phyloP scores from a whole-genome alignment of 164 flowering plant species.

The Vitis rupestris region DNA sequence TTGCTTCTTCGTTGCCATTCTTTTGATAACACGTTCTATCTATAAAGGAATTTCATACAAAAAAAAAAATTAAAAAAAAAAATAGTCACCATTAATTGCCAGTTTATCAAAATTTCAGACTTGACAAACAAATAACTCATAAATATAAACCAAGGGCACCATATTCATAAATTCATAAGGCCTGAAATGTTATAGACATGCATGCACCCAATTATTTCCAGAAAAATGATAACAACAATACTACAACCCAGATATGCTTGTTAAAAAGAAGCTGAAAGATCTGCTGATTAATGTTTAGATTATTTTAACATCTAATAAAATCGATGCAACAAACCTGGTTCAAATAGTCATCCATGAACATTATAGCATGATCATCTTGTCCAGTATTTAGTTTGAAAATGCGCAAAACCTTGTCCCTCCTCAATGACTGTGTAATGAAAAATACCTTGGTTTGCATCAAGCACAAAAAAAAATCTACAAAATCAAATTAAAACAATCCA shows the following conservation, averaged over 20 bases:
- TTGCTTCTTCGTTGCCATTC: conserved; percentile 52
- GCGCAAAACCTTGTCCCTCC: conserved; percentile 62
- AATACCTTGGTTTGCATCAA: background rate
- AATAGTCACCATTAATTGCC: background rate
- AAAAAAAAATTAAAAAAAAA: background rate
- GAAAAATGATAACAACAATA: too few relatives aligned
- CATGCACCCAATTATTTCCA: background rate
- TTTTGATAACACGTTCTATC: conserved; percentile 61
- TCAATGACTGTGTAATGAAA: conserved; percentile 50
- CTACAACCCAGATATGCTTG: background rate
- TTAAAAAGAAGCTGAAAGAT: background rate
- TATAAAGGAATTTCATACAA: conserved; percentile 18
- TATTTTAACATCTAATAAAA: background rate
- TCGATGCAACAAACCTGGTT: conserved; percentile 53
- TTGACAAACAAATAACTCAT: background rate
- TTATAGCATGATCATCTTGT: conserved; percentile 93
- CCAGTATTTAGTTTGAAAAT: conserved; percentile 89
- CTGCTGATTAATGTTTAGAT: too few relatives aligned
- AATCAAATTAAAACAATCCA: background rate
- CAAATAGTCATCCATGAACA: conserved; percentile 85
- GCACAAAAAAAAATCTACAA: background rate
- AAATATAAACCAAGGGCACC: background rate
- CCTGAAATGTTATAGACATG: background rate
- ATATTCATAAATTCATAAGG: background rate
- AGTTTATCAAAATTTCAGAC: background rate